Base-by-base conservation (phyloP, 2,329 filamentous ascomycete genomes). In the Hypocrella siamensis region DNA sequence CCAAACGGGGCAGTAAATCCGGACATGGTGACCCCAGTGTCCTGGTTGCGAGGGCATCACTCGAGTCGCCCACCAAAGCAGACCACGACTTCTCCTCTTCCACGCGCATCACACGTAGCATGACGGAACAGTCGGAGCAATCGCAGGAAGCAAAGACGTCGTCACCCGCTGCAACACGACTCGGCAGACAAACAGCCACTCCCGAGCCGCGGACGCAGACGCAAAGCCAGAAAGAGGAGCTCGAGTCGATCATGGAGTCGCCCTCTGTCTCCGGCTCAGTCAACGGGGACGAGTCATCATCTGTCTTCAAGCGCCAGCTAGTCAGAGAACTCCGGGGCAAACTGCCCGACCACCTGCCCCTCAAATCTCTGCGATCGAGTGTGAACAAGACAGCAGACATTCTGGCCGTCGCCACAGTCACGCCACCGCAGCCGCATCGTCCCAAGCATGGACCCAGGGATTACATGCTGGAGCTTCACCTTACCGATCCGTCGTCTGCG, bases 371-470 rank as follows among this genome's bases (percentile, higher is more conserved):
- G 19, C 62, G 64, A n/a, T 55, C 53, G 26, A 57, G 63, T 33
- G 51, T 67, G 28, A 56, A 58, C 31, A 60, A 63, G 40, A 60
- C 55, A 17, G 46, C 68, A 3, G 67, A 75, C 44, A 52, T 74
- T 5, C 48, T 75, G 7, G 72, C 60, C 12, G 55, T 78, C 6
- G 69, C 59, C 4, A 66, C 67, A 11, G 58, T 59, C 28, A 54
- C 57, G 14, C 65, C 69, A 3, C 51, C 60, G 8, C 55, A 62
- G 29, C 62, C 71, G 6, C 54, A 60, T 35, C 61, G 71, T 24
- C 67, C 67, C 17, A 74, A 71, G 43, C 54, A 59, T 36, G 68
- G 69, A 1, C 68, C 68, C 4, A 58, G 70, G 16, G 68, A 76
- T 43, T 76, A 65, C 49, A 63, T 69, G 50, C 61, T 74, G 42